Base-by-base conservation (phyloP, 306 rosid genomes). In the Cucurbita maxima region DNA sequence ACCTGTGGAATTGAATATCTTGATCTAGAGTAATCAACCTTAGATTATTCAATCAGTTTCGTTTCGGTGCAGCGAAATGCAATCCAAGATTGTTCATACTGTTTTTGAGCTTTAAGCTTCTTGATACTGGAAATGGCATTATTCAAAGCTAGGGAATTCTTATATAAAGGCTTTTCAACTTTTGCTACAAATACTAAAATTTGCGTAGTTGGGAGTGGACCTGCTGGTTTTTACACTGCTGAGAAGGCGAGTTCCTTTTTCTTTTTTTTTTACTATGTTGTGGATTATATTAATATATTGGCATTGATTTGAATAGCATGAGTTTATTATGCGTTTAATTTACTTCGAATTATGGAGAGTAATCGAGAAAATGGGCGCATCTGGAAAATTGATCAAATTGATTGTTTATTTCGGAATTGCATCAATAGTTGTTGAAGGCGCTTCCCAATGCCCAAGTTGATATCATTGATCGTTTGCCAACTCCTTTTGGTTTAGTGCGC, bases 161-260 rank as follows among this genome's bases (percentile, higher is more conserved):
- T 93, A 14, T 76, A 63, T 13, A 84, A 89, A 84, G 72, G 88
- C 57, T 87, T 88, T 58, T 80, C 98, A 2, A 76, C 84, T 60
- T 43, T 81, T 70, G 68, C 84, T 70, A 81, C 87, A 6, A 81
- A 77, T 6, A 80, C 89, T 47, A 78, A 84, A n/a, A 86, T 94
- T 34, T 94, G 96, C 66, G 84, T 94, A 0, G 98, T 94, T 58
- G 96, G 98, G 78, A 94, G 96, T 74, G 98, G 97, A 74, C 96
- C 97, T 3, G 95, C 97, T 71, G 98, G 97, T 25, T 87, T 91
- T 83, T 94, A 87, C 87, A 86, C 87, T 5, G 97, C 97, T 2
- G 96, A 94, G 81, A 90, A 94, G 92, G 95, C 86, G 34, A 45
- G 47, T 30, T 25, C 25, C 2, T 25, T 53, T 70, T 75, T n/a